These are phyloP conservation scores for Sphagnum magellanicum DNA, from an alignment of 228 moss, liverwort and hornwort genomes.

Conservation along the genomic window DNA sequence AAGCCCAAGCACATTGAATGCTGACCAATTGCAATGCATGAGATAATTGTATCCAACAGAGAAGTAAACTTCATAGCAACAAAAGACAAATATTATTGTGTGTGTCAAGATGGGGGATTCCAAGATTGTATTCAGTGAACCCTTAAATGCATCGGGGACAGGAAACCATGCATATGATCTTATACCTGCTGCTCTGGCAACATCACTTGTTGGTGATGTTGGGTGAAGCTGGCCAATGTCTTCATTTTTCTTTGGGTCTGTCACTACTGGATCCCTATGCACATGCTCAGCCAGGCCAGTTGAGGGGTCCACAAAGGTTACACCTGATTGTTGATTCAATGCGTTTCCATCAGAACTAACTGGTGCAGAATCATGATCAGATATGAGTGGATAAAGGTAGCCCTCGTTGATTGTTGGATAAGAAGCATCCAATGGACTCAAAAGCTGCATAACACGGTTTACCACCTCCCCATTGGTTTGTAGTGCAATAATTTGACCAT, in stretches of 20 bases:
- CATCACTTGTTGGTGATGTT: slow-evolving; percentile 15
- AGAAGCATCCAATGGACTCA: slow-evolving; percentile 38
- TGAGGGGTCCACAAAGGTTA: slow-evolving; percentile 61
- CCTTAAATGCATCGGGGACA: too few species aligned
- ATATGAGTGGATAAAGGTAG: slow-evolving; percentile 62
- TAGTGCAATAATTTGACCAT: slow-evolving; percentile 72
- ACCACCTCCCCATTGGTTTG: slow-evolving; percentile 47
- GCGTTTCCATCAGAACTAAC: slow-evolving; percentile 30
- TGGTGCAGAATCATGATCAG: slow-evolving; percentile 55
- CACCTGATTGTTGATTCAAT: slow-evolving; percentile 57
- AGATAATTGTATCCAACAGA: too few species aligned
- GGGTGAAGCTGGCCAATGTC: slow-evolving; percentile 6
- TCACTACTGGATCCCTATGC: slow-evolving; percentile 17
- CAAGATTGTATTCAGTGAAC: too few species aligned
- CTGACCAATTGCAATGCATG: too few species aligned
- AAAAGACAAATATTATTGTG: too few species aligned
- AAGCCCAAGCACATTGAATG: too few species aligned
- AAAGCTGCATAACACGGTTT: slow-evolving; percentile 41
- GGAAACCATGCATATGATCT: too few species aligned
- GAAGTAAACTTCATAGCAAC: too few species aligned
- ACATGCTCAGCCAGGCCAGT: slow-evolving; percentile 31
- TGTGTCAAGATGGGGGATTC: too few species aligned
- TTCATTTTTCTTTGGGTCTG: slow-evolving; percentile 9
- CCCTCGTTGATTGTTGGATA: slow-evolving; percentile 49
- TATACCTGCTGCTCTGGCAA: slow-evolving; percentile 39